Conservation (phyloP, 495 filamentous ascomycete genomes). For the Lentithecium fluviatile region DNA sequence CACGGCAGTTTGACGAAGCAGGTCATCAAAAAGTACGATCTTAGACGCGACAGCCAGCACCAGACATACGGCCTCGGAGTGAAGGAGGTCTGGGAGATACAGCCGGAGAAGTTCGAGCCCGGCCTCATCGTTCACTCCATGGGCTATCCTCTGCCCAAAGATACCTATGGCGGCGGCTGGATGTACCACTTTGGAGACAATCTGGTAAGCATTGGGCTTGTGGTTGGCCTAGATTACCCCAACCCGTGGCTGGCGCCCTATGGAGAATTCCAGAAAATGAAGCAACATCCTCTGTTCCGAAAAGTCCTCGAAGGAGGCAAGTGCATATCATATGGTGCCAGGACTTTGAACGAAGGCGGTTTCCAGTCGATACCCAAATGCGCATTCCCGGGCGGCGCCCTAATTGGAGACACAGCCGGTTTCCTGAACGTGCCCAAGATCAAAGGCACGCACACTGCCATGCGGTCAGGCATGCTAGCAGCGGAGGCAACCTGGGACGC, state of each 20-base stretch:
- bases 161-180: slow-evolving; percentile 95
- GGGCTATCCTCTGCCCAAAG: slow-evolving; percentile 84
- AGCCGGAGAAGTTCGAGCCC: slow-evolving; percentile 85
- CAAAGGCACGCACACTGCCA: slow-evolving; percentile 96
- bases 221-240: slow-evolving; percentile 91
- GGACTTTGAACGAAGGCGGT: slow-evolving; percentile 91
- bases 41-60: slow-evolving; percentile 81
- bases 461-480: slow-evolving; percentile 96
- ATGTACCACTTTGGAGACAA: slow-evolving; percentile 99
- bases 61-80: slow-evolving; percentile 94
- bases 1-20: slow-evolving; percentile 96
- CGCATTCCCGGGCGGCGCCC: slow-evolving; percentile 89
- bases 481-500: slow-evolving; percentile 84
- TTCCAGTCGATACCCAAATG: slow-evolving; percentile 98
- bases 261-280: slow-evolving; percentile 96
- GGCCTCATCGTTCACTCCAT: slow-evolving; percentile 87
- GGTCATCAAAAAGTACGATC: slow-evolving; percentile 90
- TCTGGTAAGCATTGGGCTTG: slow-evolving; percentile 88
- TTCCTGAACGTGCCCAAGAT: slow-evolving; percentile 98
- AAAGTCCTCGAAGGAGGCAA: slow-evolving; percentile 86
- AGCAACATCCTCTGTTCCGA: slow-evolving; percentile 88
- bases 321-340: slow-evolving; percentile 94
- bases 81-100: slow-evolving; percentile 97
- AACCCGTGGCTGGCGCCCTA: slow-evolving; percentile 98
- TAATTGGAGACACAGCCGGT: slow-evolving; percentile 94